Conservation (phyloP, 805 yeast species). For the Schwanniomyces vanrijiae region DNA sequence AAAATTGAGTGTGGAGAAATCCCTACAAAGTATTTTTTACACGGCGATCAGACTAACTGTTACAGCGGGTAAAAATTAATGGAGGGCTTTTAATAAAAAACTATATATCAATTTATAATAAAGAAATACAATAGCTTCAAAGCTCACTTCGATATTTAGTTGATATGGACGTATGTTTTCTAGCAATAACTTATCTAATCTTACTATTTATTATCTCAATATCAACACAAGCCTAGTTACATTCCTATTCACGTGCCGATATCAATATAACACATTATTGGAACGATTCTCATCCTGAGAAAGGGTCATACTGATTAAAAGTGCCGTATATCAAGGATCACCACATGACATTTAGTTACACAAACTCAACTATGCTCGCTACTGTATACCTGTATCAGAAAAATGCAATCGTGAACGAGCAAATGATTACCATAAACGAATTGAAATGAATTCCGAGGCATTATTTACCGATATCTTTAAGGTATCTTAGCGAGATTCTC, state of each 20-base stretch:
- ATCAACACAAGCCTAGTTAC: background rate
- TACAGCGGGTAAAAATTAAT: background rate
- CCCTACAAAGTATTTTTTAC: background rate
- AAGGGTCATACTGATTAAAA: background rate
- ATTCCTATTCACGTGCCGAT: background rate
- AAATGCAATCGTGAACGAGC: background rate
- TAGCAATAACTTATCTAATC: no score
- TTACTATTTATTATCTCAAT: background rate
- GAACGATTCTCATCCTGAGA: background rate
- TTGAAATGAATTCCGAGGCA: background rate
- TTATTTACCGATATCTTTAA: background rate
- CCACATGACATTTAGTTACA: background rate
- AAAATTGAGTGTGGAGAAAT: background rate
- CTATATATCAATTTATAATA: no score
- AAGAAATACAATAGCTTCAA: no score
- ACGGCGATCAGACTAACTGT: background rate
- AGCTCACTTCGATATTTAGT: no score
- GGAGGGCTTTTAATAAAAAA: background rate
- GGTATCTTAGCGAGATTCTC: background rate
- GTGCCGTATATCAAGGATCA: background rate
- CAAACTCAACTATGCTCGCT: background rate
- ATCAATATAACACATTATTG: background rate
- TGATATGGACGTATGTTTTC: no score
- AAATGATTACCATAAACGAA: background rate
- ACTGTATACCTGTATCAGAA: background rate